Evolutionary conservation across 1,284 basidiomycete species (phyloP), one percentile per base, ranked within the genome.

Genomic region (Ganoderma leucocontextum): DNA sequence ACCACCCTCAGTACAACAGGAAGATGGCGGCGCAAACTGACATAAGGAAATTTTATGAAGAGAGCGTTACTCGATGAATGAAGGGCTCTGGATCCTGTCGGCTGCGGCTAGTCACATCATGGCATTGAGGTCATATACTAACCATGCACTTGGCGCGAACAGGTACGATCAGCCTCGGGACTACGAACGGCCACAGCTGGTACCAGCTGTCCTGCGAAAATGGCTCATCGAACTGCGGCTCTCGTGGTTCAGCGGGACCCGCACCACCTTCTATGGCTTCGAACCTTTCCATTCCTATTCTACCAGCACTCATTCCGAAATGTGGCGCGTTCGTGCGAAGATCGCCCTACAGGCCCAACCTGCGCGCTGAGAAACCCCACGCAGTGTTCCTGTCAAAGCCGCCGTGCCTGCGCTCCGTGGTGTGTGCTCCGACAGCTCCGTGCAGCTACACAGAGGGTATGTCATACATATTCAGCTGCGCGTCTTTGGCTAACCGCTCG

Each of bases 131-230:
- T 47, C 44, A 22, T n/a, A 25, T 49, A 49, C 47, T 49, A 25
- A 49, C 47, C 10, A 5, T 49, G 22, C 4, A 12, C 47, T 22
- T 22, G 47, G 47, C 47, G 22, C 12, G 47, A 49, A 49, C 47
- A 49, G 47, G 47, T 12, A 49, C 47, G 22, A 49, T 49, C 47
- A 49, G n/a, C 47, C 47, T 49, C 22, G 44, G 25, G 47, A 49
- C 47, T 49, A 22, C 47, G 47, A 49, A 25, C 47, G 47, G 22
- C 47, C 47, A 49, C 47, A 49, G 22, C 44, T 2, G 25, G 47
- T 25, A 25, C 47, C 22, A 49, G 47, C 47, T 22, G 47, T 25
- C 25, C 47, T 49, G 47, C 47, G 47, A 49, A 49, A 49, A 25
- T 42, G 41, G 41, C 41, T 42, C 41, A 12, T 19, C 44, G 44